These are phyloP conservation scores for Excoecaria agallocha DNA, from an alignment of 345 rosid species.

Conservation along the genomic window DNA sequence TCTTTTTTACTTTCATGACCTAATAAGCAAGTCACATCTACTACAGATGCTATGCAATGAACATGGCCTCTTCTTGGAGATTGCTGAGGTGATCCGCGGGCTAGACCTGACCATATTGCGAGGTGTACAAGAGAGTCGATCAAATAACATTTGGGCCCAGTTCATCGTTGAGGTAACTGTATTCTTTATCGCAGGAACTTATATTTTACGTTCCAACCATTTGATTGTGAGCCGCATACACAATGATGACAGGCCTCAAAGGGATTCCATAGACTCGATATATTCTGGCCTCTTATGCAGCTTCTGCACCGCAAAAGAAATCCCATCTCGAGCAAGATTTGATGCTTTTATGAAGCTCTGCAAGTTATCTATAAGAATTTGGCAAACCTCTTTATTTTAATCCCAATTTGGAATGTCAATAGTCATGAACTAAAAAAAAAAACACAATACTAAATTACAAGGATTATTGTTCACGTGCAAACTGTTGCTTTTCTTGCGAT, in stretches of 20 bases:
- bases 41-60: slow-evolving; percentile 63
- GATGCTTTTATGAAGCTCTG: not conserved
- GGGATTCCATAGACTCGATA: slow-evolving; percentile 59
- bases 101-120: slow-evolving; percentile 46
- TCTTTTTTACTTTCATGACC: too few species aligned
- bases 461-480: slow-evolving; percentile 9
- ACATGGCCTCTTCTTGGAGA: slow-evolving; percentile 47
- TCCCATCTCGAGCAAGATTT: slow-evolving; percentile 31
- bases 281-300: slow-evolving; percentile 75
- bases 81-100: slow-evolving; percentile 49
- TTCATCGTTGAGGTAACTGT: slow-evolving; percentile 56
- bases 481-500: not conserved
- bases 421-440: not conserved
- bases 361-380: not conserved
- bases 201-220: too few species aligned
- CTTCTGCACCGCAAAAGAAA: slow-evolving; percentile 43
- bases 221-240: slow-evolving; percentile 2
- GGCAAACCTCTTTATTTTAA: not conserved
- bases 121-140: slow-evolving; percentile 42
- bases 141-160: slow-evolving; percentile 52
- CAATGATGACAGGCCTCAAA: slow-evolving; percentile 39
- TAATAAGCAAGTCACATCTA: not conserved
- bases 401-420: not conserved
- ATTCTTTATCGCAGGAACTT: not conserved
- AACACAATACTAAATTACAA: not conserved